phyloP scores from a whole-genome alignment of 1,139 yeast species.

The Candida albicans region DNA sequence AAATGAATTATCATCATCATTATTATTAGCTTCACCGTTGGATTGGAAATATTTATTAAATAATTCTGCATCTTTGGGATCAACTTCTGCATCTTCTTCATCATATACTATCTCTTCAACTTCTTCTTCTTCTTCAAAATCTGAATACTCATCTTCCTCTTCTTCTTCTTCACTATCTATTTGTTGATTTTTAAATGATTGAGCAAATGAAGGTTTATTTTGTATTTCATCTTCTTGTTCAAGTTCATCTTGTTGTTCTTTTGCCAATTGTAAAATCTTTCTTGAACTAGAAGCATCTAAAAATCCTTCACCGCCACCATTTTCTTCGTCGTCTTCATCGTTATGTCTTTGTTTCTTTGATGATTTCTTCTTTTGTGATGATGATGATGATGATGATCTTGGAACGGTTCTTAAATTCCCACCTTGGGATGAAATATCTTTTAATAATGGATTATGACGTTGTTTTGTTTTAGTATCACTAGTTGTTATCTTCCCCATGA shows the following conservation, averaged over 20 bases:
- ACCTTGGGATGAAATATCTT: conserved; percentile 69
- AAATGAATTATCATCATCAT: conserved; percentile 14
- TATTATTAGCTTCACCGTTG: conserved; percentile 25
- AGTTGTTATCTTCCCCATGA: conserved; percentile 66
- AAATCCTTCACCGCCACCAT: conserved; percentile 58
- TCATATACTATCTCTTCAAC: conserved; percentile 39
- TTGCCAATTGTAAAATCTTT: conserved; percentile 83
- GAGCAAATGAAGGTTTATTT: conserved; percentile 20
- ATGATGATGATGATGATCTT: conserved; percentile 21
- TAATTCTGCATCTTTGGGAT: conserved; percentile 68
- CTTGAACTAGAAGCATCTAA: conserved; percentile 83
- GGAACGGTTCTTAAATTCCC: conserved; percentile 62
- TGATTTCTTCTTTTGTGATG: conserved; percentile 14
- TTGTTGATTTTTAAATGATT: conserved; percentile 24
- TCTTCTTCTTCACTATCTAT: conserved; percentile 37
- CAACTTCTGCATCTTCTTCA: conserved; percentile 62
- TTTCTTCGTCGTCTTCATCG: conserved; percentile 36
- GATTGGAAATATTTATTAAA: conserved; percentile 63
- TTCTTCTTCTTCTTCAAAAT: conserved; percentile 50
- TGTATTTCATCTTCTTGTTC: conserved; percentile 16
- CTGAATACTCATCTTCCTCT: conserved; percentile 50
- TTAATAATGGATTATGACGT: conserved; percentile 76
- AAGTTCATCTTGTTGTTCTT: conserved; percentile 88
- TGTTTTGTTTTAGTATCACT: conserved; percentile 49
- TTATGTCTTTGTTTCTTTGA: conserved; percentile 15